Base-by-base conservation (phyloP, 805 yeast species). In the Tetrapisispora iriomotensis region DNA sequence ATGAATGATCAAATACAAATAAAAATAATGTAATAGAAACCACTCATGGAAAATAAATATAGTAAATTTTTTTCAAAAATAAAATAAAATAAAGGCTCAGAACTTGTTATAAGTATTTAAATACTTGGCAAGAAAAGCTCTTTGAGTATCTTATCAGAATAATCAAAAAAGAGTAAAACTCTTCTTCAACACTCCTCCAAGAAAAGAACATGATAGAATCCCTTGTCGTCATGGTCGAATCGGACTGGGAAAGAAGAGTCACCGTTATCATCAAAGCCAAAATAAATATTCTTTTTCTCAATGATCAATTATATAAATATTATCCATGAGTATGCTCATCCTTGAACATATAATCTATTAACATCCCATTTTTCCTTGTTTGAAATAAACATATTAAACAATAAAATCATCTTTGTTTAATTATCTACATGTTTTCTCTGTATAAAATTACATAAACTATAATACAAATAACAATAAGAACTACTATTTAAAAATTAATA, bases 211-310 rank as follows among this genome's bases (percentile, higher is more conserved):
- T 55, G 62, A 51, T 54, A 62, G 64, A 56, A 53, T 54, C 73
- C 56, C 87, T 72, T 76, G 77, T 82, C 88, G 86, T 81, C 92
- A 82, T 79, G 79, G 88, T 82, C 92, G 88, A 75, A 67, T 77
- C 84, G 72, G 84, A 79, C 84, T 75, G 82, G 87, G 88, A 82
- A 82, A 81, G 88, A 82, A 81, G 87, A 66, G 69, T 75, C 83
- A 66, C 65, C 71, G 60, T 54, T 64, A 52, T 67, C 72, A 67
- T 67, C 72, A 61, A 43, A 49, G 65, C 63, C 60, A 53, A 39
- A 28, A 19, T 25, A 24, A 36, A n/a, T 29, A 15, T 20, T n/a
- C n/a, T n/a, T n/a, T n/a, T 27, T 36, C 27, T 29, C 14, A 6
- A 9, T 29, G 17, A 29, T 17, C 8, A 14, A 29, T 24, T 36